Percentiles rank a stretch among this genome's conserved stretches.
Conservation (phyloP, 352 stramenopile genomes). For the Achlya hypogyna region DNA sequence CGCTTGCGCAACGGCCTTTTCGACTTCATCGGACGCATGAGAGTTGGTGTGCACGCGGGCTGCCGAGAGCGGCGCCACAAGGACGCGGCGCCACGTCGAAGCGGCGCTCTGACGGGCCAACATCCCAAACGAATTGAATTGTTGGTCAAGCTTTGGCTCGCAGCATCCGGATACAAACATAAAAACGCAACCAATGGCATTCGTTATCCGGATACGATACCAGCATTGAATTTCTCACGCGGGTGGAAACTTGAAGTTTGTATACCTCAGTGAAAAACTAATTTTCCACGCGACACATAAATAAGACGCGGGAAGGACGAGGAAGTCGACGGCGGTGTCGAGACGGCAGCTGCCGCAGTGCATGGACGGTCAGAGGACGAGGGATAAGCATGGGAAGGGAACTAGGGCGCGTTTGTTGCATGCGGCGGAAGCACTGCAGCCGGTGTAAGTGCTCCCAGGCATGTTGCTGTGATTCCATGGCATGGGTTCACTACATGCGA, state of each 20-base stretch:
- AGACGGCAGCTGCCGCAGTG: too few species aligned
- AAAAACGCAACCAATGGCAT: not conserved
- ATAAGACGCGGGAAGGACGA: not conserved
- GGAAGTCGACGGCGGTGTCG: too few species aligned
- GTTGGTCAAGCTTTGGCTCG: not conserved
- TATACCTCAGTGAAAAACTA: too few species aligned
- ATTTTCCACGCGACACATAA: not conserved
- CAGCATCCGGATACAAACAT: not conserved
- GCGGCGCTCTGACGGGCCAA: not conserved
- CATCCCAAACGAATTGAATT: conserved; percentile 1
- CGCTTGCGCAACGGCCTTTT: conserved; percentile 8
- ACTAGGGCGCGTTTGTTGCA: too few species aligned
- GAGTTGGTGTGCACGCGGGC: not conserved
- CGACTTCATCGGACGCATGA: not conserved
- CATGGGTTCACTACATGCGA: too few species aligned
- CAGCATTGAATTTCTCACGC: too few species aligned
- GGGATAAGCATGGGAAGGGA: too few species aligned
- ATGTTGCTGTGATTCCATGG: too few species aligned
- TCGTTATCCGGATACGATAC: not conserved
- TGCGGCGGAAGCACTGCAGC: too few species aligned
- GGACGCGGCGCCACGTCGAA: not conserved
- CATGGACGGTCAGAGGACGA: too few species aligned
- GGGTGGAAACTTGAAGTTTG: too few species aligned
- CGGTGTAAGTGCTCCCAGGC: too few species aligned
- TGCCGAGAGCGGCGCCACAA: not conserved